Percentiles rank a stretch among this genome's conserved stretches.
These are phyloP conservation scores for Dactylella cylindrospora DNA, from an alignment of 2,329 filamentous ascomycete genomes.

Conservation along the genomic window DNA sequence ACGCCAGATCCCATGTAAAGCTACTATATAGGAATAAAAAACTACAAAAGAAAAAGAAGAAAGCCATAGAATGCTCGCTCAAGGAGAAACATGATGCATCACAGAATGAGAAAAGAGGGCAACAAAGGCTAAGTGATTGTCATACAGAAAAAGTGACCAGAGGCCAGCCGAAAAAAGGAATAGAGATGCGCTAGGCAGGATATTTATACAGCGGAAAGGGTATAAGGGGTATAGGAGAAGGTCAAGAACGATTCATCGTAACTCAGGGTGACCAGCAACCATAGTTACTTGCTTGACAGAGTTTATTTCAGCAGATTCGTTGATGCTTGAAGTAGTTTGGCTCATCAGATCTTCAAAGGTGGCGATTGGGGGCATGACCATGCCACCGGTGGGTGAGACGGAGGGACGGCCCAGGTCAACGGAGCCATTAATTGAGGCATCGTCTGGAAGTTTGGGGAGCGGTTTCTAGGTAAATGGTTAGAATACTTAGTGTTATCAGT, in stretches of 20 bases:
- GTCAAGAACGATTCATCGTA: constrained; percentile 12
- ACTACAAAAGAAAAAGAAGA: constrained; percentile 5
- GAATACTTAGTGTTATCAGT: background rate
- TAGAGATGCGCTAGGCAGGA: background rate
- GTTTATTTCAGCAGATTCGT: constrained; percentile 27
- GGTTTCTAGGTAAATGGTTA: constrained; percentile 25
- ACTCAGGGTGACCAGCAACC: constrained; percentile 42
- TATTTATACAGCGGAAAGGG: background rate
- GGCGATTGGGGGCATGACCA: constrained; percentile 25
- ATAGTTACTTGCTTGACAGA: constrained; percentile 40
- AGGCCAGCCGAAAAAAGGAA: background rate
- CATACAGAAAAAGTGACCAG: background rate
- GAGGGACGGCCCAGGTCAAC: constrained; percentile 3
- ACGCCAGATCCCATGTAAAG: constrained; percentile 35
- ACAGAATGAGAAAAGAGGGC: constrained; percentile 13
- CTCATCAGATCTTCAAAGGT: constrained; percentile 41
- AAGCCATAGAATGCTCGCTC: constrained; percentile 28
- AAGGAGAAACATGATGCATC: constrained; percentile 1
- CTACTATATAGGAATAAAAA: constrained; percentile 6
- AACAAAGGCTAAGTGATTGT: background rate
- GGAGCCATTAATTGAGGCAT: constrained; percentile 5
- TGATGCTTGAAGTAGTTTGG: constrained; percentile 30
- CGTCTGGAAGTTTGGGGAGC: constrained; percentile 31
- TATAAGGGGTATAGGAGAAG: no score
- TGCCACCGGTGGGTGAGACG: background rate